Percentiles rank a stretch among this genome's conserved stretches.
These are phyloP conservation scores for Tulasnella sp. DNA, from an alignment of 768 basidiomycete species.

Conservation along the genomic window DNA sequence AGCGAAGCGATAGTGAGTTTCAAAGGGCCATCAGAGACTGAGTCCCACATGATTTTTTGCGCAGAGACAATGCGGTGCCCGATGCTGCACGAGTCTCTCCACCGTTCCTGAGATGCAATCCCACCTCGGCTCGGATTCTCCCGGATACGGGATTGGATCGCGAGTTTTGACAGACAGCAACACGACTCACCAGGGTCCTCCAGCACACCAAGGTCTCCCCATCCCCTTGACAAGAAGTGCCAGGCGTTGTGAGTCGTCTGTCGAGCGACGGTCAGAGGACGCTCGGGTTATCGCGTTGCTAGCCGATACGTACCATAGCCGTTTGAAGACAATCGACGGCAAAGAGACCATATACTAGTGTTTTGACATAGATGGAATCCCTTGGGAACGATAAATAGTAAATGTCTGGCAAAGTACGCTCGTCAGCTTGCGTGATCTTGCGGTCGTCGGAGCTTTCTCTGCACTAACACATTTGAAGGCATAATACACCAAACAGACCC, in stretches of 20 bases:
- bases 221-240: conserved; percentile 12
- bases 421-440: background rate
- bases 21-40: background rate
- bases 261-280: background rate
- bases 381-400: conserved; percentile 14
- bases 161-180: background rate
- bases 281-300: background rate
- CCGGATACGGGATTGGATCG: background rate
- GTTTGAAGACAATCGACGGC: background rate
- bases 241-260: conserved; percentile 14
- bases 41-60: background rate
- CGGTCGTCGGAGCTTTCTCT: background rate
- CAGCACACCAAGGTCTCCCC: conserved; percentile 11
- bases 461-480: conserved; percentile 10
- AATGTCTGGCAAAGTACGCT: conserved; percentile 2
- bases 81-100: background rate
- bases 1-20: background rate
- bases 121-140: background rate
- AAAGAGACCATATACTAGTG: background rate
- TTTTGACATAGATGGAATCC: conserved; percentile 4
- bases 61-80: background rate
- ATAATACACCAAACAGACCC: conserved; percentile 14
- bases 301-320: background rate
- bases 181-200: conserved; percentile 8
- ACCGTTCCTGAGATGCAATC: background rate